Evolutionary conservation across 495 filamentous ascomycete genomes (phyloP).

Genomic region (Sporormia fimetaria): DNA sequence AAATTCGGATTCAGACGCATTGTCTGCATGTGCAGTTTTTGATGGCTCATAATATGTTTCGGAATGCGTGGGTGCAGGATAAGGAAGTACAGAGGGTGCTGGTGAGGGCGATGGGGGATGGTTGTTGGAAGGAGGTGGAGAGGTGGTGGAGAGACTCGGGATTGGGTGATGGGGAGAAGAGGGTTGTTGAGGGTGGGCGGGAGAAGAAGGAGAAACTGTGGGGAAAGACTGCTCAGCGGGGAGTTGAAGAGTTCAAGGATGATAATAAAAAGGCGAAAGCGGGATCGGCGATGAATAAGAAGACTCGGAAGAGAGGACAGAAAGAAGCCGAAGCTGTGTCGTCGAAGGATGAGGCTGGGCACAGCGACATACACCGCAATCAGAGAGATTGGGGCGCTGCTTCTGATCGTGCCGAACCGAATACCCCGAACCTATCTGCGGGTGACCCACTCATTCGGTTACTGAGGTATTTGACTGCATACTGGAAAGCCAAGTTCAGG

Average conservation of each 20-base stretch:
- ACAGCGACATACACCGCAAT: conserved; percentile 26
- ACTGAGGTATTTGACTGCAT: conserved; percentile 60
- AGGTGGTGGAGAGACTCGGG: conserved; percentile 61
- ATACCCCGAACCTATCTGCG: conserved; percentile 58
- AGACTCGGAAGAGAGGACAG: not conserved
- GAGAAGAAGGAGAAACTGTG: conserved; percentile 10
- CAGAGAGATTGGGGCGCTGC: conserved; percentile 65
- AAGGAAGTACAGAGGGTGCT: conserved; percentile 65
- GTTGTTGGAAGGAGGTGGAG: conserved; percentile 58
- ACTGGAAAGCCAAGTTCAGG: conserved; percentile 79
- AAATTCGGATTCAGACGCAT: conserved; percentile 66
- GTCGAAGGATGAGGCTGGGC: not conserved
- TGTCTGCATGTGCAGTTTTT: conserved; percentile 81
- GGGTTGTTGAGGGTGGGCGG: conserved; percentile 27
- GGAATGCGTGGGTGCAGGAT: conserved; percentile 82
- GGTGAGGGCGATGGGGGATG: conserved; percentile 54
- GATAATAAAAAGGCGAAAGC: not conserved
- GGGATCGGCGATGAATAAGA: not conserved
- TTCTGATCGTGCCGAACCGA: conserved; percentile 57
- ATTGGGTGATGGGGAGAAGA: conserved; percentile 38
- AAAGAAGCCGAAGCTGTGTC: not conserved
- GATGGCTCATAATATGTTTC: conserved; percentile 75
- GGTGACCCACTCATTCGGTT: conserved; percentile 76
- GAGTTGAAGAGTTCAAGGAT: conserved; percentile 7
- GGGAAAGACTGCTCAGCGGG: conserved; percentile 3